Evolutionary conservation across 2,329 filamentous ascomycete genomes (phyloP).

Genomic region (Alternaria sp.): DNA sequence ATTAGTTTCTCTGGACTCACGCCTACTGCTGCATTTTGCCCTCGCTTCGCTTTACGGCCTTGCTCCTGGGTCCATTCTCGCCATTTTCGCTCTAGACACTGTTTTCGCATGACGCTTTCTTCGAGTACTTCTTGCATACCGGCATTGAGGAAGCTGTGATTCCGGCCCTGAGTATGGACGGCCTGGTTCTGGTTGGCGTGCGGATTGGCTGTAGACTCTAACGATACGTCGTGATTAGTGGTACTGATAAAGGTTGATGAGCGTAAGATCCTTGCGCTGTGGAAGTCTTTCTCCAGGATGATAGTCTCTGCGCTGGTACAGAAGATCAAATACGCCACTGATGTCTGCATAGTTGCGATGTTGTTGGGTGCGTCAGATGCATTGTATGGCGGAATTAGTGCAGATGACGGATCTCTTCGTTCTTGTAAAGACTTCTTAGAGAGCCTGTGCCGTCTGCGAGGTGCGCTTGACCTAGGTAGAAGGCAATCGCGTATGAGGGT

Average conservation of each 20-base stretch:
- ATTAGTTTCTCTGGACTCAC: slow-evolving; percentile 49
- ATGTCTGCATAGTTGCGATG: slow-evolving; percentile 52
- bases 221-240: slow-evolving; percentile 61
- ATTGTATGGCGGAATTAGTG: background rate
- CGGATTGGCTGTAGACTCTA: slow-evolving; percentile 10
- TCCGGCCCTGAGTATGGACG: slow-evolving; percentile 11
- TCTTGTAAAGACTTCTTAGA: background rate
- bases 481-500: slow-evolving; percentile 57
- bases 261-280: slow-evolving; percentile 53
- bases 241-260: slow-evolving; percentile 60
- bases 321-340: slow-evolving; percentile 65
- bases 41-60: slow-evolving; percentile 9
- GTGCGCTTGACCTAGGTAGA: slow-evolving; percentile 30
- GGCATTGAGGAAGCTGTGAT: slow-evolving; percentile 14
- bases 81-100: slow-evolving; percentile 42
- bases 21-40: slow-evolving; percentile 14
- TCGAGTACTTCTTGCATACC: slow-evolving; percentile 38
- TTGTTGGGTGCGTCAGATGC: slow-evolving; percentile 37
- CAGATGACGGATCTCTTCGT: background rate
- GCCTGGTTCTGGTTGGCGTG: slow-evolving; percentile 6
- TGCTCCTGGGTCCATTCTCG: slow-evolving; percentile 8
- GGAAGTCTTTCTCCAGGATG: slow-evolving; percentile 64
- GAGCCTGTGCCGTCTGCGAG: background rate
- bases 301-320: slow-evolving; percentile 57
- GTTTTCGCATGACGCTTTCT: slow-evolving; percentile 45